These are phyloP conservation scores for Hyaloscypha finlandica DNA, from an alignment of 495 filamentous ascomycete species.

Conservation along the genomic window DNA sequence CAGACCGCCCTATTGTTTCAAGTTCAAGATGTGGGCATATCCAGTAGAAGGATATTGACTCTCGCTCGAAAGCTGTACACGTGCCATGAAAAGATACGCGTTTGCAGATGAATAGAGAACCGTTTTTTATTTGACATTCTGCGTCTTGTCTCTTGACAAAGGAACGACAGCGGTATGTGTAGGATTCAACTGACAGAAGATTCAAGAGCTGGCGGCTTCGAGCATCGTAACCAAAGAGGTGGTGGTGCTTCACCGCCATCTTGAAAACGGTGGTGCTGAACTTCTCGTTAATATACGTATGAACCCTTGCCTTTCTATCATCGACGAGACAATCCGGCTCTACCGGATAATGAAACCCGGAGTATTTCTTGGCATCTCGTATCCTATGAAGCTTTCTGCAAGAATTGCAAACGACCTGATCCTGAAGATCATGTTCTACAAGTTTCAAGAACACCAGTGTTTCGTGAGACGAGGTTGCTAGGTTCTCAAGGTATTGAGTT, in stretches of 20 bases:
- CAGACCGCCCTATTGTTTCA: slow-evolving; percentile 6
- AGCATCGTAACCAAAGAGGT: slow-evolving; percentile 23
- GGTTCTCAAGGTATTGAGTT: slow-evolving; percentile 21
- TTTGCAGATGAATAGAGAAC: slow-evolving; percentile 22
- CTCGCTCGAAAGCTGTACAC: slow-evolving; percentile 13
- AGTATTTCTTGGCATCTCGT: slow-evolving; percentile 21
- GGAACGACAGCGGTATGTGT: slow-evolving; percentile 1
- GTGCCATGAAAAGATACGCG: slow-evolving; percentile 13
- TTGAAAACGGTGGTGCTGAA: slow-evolving; percentile 27
- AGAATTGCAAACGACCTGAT: slow-evolving; percentile 21
- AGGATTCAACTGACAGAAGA: slow-evolving; percentile 13
- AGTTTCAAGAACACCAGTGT: slow-evolving; percentile 25
- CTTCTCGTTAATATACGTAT: slow-evolving; percentile 5
- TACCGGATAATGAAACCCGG: neutral
- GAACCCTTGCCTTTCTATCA: slow-evolving; percentile 8
- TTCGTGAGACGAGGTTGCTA: slow-evolving; percentile 16
- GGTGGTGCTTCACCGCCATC: slow-evolving; percentile 25
- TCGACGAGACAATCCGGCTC: slow-evolving; percentile 12
- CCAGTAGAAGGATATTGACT: neutral
- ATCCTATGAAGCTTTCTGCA: slow-evolving; percentile 26
- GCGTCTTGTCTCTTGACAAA: slow-evolving; percentile 4
- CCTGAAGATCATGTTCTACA: slow-evolving; percentile 20
- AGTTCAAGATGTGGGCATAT: slow-evolving; percentile 21
- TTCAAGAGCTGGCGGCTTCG: slow-evolving; percentile 20
- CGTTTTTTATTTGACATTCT: slow-evolving; percentile 25